These are phyloP conservation scores for Epicoccum nigrum DNA, from an alignment of 2,329 filamentous ascomycete genomes.

Conservation along the genomic window DNA sequence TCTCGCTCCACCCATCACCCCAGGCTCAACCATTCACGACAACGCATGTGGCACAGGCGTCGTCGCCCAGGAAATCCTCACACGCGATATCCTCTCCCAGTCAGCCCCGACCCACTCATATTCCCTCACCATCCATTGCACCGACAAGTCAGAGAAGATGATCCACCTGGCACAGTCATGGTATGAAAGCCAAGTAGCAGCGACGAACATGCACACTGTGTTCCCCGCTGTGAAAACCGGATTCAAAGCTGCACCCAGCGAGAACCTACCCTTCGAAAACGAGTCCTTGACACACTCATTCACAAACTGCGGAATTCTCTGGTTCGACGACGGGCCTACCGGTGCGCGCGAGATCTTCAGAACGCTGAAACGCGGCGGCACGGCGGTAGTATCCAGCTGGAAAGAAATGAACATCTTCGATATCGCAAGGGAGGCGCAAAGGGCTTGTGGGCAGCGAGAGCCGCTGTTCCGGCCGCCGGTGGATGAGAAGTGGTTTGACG, in stretches of 20 bases:
- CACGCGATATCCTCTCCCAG: background rate
- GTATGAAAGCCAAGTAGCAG: background rate
- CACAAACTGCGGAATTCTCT: slow-evolving; percentile 49
- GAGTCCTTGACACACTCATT: slow-evolving; percentile 46
- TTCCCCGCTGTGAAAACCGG: background rate
- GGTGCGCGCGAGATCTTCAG: slow-evolving; percentile 41
- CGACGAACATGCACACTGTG: background rate
- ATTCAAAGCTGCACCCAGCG: background rate
- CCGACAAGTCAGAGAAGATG: slow-evolving; percentile 8
- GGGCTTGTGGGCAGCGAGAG: slow-evolving; percentile 3
- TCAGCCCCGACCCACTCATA: background rate
- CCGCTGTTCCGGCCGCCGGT: slow-evolving; percentile 20
- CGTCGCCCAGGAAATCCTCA: slow-evolving; percentile 22
- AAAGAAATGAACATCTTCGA: slow-evolving; percentile 9
- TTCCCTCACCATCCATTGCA: slow-evolving; percentile 12
- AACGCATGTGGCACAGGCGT: slow-evolving; percentile 37
- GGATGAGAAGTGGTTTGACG: slow-evolving; percentile 18
- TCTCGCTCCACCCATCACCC: slow-evolving; percentile 17
- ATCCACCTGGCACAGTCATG: background rate
- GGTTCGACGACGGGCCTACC: slow-evolving; percentile 37
- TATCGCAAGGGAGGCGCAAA: slow-evolving; percentile 14
- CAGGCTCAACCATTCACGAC: slow-evolving; percentile 27
- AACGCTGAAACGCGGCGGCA: slow-evolving; percentile 45
- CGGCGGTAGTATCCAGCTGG: slow-evolving; percentile 40
- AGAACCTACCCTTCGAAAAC: slow-evolving; percentile 30